These are phyloP conservation scores for Pseudozyma sp. DNA, from an alignment of 1,284 basidiomycete species.

Conservation along the genomic window DNA sequence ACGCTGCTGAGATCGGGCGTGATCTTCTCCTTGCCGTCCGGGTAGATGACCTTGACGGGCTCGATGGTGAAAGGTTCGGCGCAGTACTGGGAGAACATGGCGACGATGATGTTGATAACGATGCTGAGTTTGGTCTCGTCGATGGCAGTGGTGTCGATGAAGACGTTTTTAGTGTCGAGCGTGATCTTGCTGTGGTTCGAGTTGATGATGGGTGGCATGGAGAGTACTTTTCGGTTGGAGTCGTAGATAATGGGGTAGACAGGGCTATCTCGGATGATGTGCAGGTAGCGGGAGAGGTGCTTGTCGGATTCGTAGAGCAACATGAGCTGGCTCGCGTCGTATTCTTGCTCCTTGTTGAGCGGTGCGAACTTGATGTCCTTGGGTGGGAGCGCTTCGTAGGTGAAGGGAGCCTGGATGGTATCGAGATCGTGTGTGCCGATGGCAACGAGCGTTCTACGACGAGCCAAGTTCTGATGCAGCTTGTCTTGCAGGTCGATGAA, in stretches of 20 bases:
- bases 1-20: constrained; percentile 84
- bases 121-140: constrained; percentile 96
- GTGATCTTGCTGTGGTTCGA: constrained; percentile 87
- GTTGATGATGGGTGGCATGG: constrained; percentile 89
- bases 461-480: constrained; percentile 93
- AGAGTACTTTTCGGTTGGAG: constrained; percentile 83
- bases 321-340: constrained; percentile 71
- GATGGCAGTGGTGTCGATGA: constrained; percentile 97
- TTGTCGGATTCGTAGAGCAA: constrained; percentile 82
- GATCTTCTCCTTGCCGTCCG: constrained; percentile 76
- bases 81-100: constrained; percentile 98
- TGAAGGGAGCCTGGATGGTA: constrained; percentile 85
- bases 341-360: constrained; percentile 79
- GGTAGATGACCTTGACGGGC: constrained; percentile 62
- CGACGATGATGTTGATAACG: constrained; percentile 90
- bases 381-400: constrained; percentile 89
- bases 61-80: constrained; percentile 79
- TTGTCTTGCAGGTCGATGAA: constrained; percentile 99
- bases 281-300: constrained; percentile 88
- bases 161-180: constrained; percentile 90
- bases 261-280: constrained; percentile 91
- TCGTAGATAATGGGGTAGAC: constrained; percentile 99
- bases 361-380: constrained; percentile 90
- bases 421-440: constrained; percentile 98
- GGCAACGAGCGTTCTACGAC: constrained; percentile 88